A percentile compares a stretch with the other conserved stretches of the same genome.
phyloP scores from a whole-genome alignment of 495 filamentous ascomycete species.

The Neurospora pannonica region DNA sequence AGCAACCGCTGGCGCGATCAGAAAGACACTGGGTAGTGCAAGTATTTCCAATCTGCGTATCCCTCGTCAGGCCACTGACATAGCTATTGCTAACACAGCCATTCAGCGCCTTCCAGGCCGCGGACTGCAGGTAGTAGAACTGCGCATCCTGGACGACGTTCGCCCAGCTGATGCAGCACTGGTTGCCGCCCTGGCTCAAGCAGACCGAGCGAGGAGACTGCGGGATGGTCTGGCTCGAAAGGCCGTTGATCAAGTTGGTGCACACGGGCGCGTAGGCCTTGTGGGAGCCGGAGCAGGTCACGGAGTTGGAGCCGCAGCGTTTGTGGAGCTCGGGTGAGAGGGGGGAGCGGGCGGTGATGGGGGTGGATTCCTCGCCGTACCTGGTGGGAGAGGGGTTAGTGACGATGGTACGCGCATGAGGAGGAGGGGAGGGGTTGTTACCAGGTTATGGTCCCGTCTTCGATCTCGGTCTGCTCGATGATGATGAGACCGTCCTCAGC shows the following conservation, averaged over 20 bases:
- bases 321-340: neutral
- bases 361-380: neutral
- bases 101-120: neutral
- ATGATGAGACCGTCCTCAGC: neutral
- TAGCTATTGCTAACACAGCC: neutral
- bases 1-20: neutral
- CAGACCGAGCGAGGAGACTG: conserved; percentile 1
- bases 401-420: neutral
- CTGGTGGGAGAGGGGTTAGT: neutral
- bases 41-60: neutral
- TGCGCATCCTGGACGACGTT: neutral
- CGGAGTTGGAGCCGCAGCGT: neutral
- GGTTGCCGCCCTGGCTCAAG: neutral
- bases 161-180: conserved; percentile 1
- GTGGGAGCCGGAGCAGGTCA: neutral
- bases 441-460: neutral
- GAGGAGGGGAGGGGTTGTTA: neutral
- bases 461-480: neutral
- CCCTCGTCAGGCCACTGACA: neutral
- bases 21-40: neutral
- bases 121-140: neutral
- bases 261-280: neutral
- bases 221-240: neutral
- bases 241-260: neutral
- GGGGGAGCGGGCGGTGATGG: neutral